Conservation (phyloP, 805 yeast species). For the Metschnikowia colocasiae region DNA sequence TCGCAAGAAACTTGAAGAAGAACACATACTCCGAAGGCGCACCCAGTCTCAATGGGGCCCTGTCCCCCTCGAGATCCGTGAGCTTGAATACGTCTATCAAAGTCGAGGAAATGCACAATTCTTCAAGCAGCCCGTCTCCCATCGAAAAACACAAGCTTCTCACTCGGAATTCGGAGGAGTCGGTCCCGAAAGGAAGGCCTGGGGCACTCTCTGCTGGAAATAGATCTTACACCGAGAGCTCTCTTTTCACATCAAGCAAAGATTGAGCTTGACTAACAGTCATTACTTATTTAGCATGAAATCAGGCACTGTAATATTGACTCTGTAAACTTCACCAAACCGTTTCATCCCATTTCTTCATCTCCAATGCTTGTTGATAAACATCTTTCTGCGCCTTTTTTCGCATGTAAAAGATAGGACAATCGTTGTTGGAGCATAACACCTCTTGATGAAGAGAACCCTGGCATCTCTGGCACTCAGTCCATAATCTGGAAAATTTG, state of each 20-base stretch:
- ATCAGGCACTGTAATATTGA: not conserved
- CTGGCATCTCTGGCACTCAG: slow-evolving; percentile 97
- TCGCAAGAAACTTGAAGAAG: slow-evolving; percentile 44
- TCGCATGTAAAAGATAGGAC: slow-evolving; percentile 97
- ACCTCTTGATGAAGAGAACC: slow-evolving; percentile 96
- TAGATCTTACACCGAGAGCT: slow-evolving; percentile 36
- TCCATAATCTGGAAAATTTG: slow-evolving; percentile 88
- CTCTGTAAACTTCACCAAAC: slow-evolving; percentile 40
- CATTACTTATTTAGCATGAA: not conserved
- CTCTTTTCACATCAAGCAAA: slow-evolving; percentile 14
- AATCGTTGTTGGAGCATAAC: slow-evolving; percentile 89
- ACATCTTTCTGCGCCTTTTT: slow-evolving; percentile 79
- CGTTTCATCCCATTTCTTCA: slow-evolving; percentile 62
- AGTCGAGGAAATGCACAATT: not conserved
- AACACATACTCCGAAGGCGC: slow-evolving; percentile 21
- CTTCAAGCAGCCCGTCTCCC: slow-evolving; percentile 8
- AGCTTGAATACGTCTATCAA: not conserved
- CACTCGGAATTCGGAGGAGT: slow-evolving; percentile 29
- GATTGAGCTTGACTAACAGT: slow-evolving; percentile 4
- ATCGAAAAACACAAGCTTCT: slow-evolving; percentile 8
- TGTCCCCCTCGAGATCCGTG: slow-evolving; percentile 1
- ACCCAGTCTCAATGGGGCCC: not conserved
- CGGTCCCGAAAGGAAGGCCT: slow-evolving; percentile 22
- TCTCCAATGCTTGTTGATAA: slow-evolving; percentile 50
- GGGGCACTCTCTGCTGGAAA: slow-evolving; percentile 29